phyloP scores from a whole-genome alignment of 2,329 filamentous ascomycete species.

The Talaromyces sp. region DNA sequence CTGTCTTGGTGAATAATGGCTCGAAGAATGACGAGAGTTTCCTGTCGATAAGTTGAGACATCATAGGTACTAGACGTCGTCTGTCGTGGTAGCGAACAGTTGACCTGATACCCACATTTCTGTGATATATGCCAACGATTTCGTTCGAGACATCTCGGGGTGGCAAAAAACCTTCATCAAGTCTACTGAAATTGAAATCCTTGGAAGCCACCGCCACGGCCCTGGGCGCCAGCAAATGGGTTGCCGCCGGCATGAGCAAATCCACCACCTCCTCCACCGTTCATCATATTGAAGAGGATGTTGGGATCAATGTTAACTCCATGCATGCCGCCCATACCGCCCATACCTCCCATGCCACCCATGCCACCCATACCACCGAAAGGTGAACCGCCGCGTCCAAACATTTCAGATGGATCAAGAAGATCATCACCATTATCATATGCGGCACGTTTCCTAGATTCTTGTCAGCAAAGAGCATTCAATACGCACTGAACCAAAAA shows the following conservation, averaged over 20 bases:
- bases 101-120: neutral
- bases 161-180: neutral
- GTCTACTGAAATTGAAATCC: constrained; percentile 53
- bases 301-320: constrained; percentile 63
- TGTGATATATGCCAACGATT: neutral
- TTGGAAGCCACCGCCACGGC: constrained; percentile 45
- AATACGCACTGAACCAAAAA: constrained; percentile 4
- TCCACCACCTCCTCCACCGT: constrained; percentile 48
- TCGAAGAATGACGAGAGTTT: neutral
- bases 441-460: constrained; percentile 68
- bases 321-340: constrained; percentile 30
- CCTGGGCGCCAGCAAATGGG: constrained; percentile 31
- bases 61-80: neutral
- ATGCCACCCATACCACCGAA: constrained; percentile 55
- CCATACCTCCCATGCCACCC: constrained; percentile 41
- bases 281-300: constrained; percentile 81
- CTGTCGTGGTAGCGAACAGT: neutral
- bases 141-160: neutral
- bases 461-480: constrained; percentile 15
- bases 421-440: constrained; percentile 94
- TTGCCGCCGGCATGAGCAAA: constrained; percentile 49
- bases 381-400: constrained; percentile 55
- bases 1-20: neutral
- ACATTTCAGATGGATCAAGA: constrained; percentile 82
- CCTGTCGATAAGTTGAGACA: neutral